These are phyloP conservation scores for Globisporangium lucens DNA, from an alignment of 352 stramenopile genomes.

Conservation along the genomic window DNA sequence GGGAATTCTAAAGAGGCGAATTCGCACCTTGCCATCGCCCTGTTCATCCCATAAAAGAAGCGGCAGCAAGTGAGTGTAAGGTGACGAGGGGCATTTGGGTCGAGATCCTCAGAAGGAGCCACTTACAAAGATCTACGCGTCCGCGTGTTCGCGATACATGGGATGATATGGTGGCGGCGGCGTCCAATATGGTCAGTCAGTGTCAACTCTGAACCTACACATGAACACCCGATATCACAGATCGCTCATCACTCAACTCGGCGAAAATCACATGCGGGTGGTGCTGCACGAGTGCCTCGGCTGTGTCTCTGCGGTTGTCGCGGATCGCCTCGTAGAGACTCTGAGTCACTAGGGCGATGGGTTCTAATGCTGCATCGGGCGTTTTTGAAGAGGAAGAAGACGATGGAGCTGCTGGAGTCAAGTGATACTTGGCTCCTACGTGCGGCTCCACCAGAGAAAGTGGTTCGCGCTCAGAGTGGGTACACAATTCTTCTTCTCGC, in stretches of 20 bases:
- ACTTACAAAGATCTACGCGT: conserved; percentile 14
- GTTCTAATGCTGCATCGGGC: background rate
- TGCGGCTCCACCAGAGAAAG: conserved; percentile 27
- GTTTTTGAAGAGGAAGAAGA: background rate
- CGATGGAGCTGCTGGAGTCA: background rate
- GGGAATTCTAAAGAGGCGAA: background rate
- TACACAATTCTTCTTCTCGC: conserved; percentile 3
- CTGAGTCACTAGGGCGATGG: background rate
- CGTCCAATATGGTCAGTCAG: background rate
- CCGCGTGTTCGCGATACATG: background rate
- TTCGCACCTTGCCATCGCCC: background rate
- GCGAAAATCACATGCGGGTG: conserved; percentile 32
- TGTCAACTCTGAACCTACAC: background rate
- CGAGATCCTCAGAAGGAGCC: background rate
- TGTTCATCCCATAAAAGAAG: background rate
- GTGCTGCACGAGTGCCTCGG: conserved; percentile 23
- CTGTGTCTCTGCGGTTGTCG: conserved; percentile 28
- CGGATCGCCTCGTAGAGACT: conserved; percentile 36
- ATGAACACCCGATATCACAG: conserved; percentile 3
- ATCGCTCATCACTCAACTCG: background rate
- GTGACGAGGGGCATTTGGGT: background rate
- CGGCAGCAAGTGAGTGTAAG: background rate
- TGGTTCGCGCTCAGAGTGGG: conserved; percentile 9
- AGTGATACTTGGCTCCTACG: conserved; percentile 15
- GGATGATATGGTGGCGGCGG: background rate